Evolutionary conservation across 306 rosid genomes (phyloP).

Genomic region (Oemleria cerasiformis): DNA sequence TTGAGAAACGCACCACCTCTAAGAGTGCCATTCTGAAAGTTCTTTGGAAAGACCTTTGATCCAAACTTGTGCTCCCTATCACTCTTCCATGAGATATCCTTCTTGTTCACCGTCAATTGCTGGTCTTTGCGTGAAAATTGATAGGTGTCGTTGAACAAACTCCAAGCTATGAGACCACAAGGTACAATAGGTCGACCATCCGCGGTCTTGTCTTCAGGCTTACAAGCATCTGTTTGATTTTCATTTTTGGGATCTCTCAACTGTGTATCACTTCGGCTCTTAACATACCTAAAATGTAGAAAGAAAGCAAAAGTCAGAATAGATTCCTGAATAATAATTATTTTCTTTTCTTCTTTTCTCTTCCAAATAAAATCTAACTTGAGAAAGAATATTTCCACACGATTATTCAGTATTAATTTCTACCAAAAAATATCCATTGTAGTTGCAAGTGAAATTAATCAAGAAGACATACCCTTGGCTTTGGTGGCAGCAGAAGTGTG

Average conservation of each 20-base stretch:
- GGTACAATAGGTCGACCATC: slow-evolving; percentile 57
- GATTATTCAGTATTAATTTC: not conserved
- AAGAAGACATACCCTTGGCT: not conserved
- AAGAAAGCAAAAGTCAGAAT: slow-evolving; percentile 3
- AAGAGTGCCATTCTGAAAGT: slow-evolving; percentile 74
- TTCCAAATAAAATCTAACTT: not conserved
- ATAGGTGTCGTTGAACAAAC: slow-evolving; percentile 93
- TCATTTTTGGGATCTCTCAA: slow-evolving; percentile 37
- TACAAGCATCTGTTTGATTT: slow-evolving; percentile 39
- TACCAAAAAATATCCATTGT: not conserved
- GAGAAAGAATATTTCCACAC: slow-evolving; percentile 1
- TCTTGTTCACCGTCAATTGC: slow-evolving; percentile 57
- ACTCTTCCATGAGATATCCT: slow-evolving; percentile 82
- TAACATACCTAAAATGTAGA: slow-evolving; percentile 65
- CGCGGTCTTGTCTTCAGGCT: slow-evolving; percentile 49
- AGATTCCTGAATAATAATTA: not conserved
- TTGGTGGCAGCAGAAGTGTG: not conserved
- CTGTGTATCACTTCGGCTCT: slow-evolving; percentile 88
- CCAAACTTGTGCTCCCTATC: slow-evolving; percentile 93
- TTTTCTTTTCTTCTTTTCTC: too few relatives aligned
- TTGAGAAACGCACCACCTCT: slow-evolving; percentile 52
- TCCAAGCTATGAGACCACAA: slow-evolving; percentile 99
- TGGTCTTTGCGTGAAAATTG: slow-evolving; percentile 41
- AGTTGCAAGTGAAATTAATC: not conserved
- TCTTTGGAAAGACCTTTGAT: slow-evolving; percentile 69